phyloP scores from a whole-genome alignment of 208 protist genomes.

The Crithidia bombi region DNA sequence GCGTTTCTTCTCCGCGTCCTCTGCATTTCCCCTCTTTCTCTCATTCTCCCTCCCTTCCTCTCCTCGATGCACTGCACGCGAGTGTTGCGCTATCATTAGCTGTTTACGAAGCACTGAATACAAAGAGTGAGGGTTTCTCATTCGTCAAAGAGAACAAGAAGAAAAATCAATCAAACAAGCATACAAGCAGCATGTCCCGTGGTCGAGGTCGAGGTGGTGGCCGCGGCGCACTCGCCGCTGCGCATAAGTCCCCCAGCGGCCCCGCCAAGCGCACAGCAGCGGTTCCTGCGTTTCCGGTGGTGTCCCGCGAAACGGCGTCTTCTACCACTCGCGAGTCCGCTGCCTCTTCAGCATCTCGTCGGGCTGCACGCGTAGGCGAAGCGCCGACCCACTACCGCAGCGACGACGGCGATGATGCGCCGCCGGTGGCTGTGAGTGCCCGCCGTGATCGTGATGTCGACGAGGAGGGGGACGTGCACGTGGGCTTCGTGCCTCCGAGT shows the following conservation, averaged over 20 bases:
- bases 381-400: background rate
- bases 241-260: constrained; percentile 10
- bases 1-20: background rate
- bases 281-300: constrained; percentile 40
- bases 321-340: background rate
- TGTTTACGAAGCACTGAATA: too few relatives aligned
- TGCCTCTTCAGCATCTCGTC: background rate
- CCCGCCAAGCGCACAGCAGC: constrained; percentile 26
- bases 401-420: constrained; percentile 40
- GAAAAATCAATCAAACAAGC: background rate
- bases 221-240: background rate
- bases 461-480: constrained; percentile 11
- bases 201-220: constrained; percentile 36
- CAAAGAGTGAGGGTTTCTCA: too few relatives aligned
- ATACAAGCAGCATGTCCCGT: constrained; percentile 16
- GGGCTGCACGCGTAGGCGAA: background rate
- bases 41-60: constrained; percentile 7
- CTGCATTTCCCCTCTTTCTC: background rate
- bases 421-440: constrained; percentile 42
- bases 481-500: constrained; percentile 23
- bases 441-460: constrained; percentile 21
- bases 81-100: too few relatives aligned
- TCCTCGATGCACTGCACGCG: too few relatives aligned
- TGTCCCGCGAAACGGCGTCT: constrained; percentile 23
- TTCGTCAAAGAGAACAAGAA: background rate